These are phyloP conservation scores for Cryptococcus sp. DNA, from an alignment of 1,284 basidiomycete genomes.

Conservation along the genomic window DNA sequence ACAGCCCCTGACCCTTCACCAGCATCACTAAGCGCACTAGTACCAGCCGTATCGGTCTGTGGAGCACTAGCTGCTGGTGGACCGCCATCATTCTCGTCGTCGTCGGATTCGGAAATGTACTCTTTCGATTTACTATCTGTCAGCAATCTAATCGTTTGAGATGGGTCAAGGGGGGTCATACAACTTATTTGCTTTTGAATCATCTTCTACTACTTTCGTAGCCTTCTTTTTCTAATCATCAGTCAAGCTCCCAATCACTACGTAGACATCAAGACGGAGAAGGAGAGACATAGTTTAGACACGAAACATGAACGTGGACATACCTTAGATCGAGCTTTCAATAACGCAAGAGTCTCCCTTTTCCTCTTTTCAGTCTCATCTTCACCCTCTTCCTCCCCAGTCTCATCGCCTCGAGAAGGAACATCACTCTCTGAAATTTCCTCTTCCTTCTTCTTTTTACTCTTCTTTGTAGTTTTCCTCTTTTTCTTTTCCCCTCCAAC, in stretches of 20 bases:
- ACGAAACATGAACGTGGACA: conserved; percentile 9
- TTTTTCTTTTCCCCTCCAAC: conserved; percentile 19
- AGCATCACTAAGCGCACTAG: neutral
- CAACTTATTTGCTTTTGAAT: conserved; percentile 36
- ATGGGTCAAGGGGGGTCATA: conserved; percentile 9
- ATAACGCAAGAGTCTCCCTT: conserved; percentile 21
- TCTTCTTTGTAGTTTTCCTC: conserved; percentile 28
- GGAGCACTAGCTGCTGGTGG: neutral
- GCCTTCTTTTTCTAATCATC: conserved; percentile 23
- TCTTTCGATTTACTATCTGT: conserved; percentile 43
- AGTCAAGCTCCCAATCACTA: too few species aligned
- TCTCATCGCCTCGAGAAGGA: conserved; percentile 17
- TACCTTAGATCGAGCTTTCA: conserved; percentile 34
- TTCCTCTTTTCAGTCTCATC: conserved; percentile 16
- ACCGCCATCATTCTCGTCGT: conserved; percentile 13
- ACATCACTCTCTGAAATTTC: conserved; percentile 18
- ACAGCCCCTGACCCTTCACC: neutral
- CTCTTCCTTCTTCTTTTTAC: conserved; percentile 16
- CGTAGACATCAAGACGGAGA: too few species aligned
- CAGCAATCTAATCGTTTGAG: neutral
- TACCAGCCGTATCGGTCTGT: neutral
- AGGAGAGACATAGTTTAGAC: too few species aligned
- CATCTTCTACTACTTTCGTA: conserved; percentile 36
- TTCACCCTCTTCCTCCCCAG: conserved; percentile 17
- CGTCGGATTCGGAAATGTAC: conserved; percentile 41